phyloP scores from a whole-genome alignment of 768 basidiomycete genomes.

The Termitomyces heimii region DNA sequence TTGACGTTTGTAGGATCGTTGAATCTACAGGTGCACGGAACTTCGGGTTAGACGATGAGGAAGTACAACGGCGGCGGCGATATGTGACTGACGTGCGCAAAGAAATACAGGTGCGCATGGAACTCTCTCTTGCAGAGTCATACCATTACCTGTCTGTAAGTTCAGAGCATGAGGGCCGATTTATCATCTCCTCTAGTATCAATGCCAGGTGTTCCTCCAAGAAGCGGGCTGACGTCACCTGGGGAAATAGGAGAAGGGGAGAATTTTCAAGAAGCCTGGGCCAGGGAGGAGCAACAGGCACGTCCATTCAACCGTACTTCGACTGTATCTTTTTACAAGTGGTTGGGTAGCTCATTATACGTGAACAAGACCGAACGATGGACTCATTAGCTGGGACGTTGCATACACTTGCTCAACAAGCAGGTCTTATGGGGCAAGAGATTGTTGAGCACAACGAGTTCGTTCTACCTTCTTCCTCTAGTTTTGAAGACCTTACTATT shows the following conservation, averaged over 20 bases:
- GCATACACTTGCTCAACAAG: slow-evolving; percentile 81
- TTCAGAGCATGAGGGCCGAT: slow-evolving; percentile 72
- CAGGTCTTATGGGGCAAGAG: slow-evolving; percentile 91
- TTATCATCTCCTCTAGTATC: slow-evolving; percentile 26
- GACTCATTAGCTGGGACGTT: slow-evolving; percentile 85
- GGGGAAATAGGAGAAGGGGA: slow-evolving; percentile 29
- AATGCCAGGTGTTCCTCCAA: slow-evolving; percentile 18
- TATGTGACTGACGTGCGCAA: slow-evolving; percentile 72
- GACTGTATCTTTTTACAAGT: not conserved
- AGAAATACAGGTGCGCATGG: slow-evolving; percentile 67
- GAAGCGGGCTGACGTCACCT: slow-evolving; percentile 27
- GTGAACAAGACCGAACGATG: slow-evolving; percentile 86
- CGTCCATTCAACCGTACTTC: slow-evolving; percentile 5
- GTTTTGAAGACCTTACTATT: not conserved
- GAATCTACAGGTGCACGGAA: slow-evolving; percentile 78
- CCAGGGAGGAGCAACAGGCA: slow-evolving; percentile 81
- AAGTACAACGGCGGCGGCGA: slow-evolving; percentile 68
- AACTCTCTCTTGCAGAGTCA: not conserved
- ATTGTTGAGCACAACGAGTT: slow-evolving; percentile 90
- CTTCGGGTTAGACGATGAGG: slow-evolving; percentile 76
- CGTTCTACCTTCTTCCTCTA: slow-evolving; percentile 6
- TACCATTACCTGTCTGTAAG: slow-evolving; percentile 31
- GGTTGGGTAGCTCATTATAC: slow-evolving; percentile 65
- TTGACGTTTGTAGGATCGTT: slow-evolving; percentile 54
- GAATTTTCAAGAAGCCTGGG: slow-evolving; percentile 76